Base-by-base conservation (phyloP, 2,329 filamentous ascomycete genomes). In the Fusarium pseudocircinatum region DNA sequence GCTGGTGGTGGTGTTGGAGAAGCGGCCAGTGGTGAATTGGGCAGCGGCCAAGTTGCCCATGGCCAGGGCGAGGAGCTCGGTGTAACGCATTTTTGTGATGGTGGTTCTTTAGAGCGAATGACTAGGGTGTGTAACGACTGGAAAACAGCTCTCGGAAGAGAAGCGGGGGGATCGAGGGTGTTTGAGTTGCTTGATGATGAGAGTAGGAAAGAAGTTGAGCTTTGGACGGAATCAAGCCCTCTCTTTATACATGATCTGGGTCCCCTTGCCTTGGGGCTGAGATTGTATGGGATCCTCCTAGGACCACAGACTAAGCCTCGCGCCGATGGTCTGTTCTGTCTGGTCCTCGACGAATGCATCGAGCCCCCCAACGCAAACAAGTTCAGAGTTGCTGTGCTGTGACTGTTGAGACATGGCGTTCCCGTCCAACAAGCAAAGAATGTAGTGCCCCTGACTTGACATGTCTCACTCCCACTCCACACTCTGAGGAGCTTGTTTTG, bases 131-230 rank as follows among this genome's bases (percentile, higher is more conserved):
- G 61, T 70, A 78, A 75, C 64, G 74, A 79, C 73, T 68, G 75
- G 62, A 28, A 62, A 73, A 43, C 68, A 74, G 75, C 74, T 76
- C 80, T 80, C 78, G 75, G 76, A 67, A 60, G 50, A 70, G 72
- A 76, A 77, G 73, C 67, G 80, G 80, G 70, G 50, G 78, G 72
- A 78, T 81, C 80, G 78, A 81, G 79, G 78, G 58, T 74, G 72
- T 69, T 70, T 69, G 70, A 57, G 53, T 65, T 69, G 67, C 60
- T 74, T 75, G 70, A 69, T 77, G 73, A 60, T 52, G 76, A 70
- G 74, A 64, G 67, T 70, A 61, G 52, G 70, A 42, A 62, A 62
- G 68, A 70, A 69, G 39, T 15, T 37, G 49, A 9, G 28, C 18
- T 44, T 65, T 65, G 67, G 52, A 28, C 61, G 74, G 79, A 78